These are phyloP conservation scores for Penicillium sp. DNA, from an alignment of 2,329 filamentous ascomycete genomes.

Conservation along the genomic window DNA sequence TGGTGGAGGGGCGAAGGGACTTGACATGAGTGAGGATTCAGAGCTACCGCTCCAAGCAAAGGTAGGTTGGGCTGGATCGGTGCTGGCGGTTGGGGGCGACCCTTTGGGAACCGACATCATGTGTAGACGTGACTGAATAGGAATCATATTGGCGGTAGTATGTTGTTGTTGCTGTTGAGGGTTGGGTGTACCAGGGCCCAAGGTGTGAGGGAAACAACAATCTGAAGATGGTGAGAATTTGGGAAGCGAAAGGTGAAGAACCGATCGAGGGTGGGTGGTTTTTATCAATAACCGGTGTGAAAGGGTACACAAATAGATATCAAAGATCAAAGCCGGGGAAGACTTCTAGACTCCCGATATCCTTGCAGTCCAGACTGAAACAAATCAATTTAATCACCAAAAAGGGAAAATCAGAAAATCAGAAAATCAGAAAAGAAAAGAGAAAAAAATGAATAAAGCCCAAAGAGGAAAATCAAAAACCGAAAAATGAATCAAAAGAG, in stretches of 20 bases:
- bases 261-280: slow-evolving; percentile 7
- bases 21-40: slow-evolving; percentile 31
- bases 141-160: slow-evolving; percentile 18
- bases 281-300: slow-evolving; percentile 24
- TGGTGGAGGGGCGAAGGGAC: slow-evolving; percentile 41
- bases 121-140: slow-evolving; percentile 25
- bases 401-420: not conserved
- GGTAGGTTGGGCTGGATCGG: slow-evolving; percentile 22
- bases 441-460: not conserved
- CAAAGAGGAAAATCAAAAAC: not conserved
- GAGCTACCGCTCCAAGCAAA: slow-evolving; percentile 27
- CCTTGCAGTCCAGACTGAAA: slow-evolving; percentile 27
- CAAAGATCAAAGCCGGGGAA: slow-evolving; percentile 26
- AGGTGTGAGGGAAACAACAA: slow-evolving; percentile 1
- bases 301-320: slow-evolving; percentile 6
- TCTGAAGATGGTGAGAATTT: slow-evolving; percentile 1
- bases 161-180: not conserved
- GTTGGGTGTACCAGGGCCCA: slow-evolving; percentile 6
- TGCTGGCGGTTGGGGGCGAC: slow-evolving; percentile 23
- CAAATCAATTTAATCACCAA: slow-evolving; percentile 7
- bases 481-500: not conserved
- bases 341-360: slow-evolving; percentile 29
- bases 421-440: no score
- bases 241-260: slow-evolving; percentile 3
- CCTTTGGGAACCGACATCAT: slow-evolving; percentile 25